Evolutionary conservation across 2,329 filamentous ascomycete species (phyloP), one percentile per base, ranked within the genome.

Genomic region (Beauveria caledonica): DNA sequence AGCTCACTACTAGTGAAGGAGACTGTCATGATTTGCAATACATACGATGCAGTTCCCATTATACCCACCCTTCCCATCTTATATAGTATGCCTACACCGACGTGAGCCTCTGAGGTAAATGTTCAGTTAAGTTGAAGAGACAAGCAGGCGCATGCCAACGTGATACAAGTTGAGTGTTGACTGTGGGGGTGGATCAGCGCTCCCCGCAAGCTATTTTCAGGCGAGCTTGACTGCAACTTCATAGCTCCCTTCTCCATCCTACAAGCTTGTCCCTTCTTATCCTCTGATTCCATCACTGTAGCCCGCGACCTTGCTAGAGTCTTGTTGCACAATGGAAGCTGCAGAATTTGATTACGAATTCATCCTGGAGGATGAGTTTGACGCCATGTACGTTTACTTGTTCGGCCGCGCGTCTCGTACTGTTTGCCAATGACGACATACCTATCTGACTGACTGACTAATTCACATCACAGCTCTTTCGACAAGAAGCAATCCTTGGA

Each of bases 311-410:
- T 27, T 40, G 21, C 27, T n/a, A 17, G 10, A 40, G 9, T n/a
- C 2, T 3, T 10, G 25, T 27, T n/a, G 17, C 25, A 19, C 3
- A 25, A 60, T 60, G 58, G 15, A 50, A 17, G 25, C 49, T 27
- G 49, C 19, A 65, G 71, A 70, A 11, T 63, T 74, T 58, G 71
- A 76, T 58, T 72, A 77, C 64, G 71, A 77, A 62, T 67, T 81
- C 62, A 72, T 81, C 45, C 64, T 73, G 29, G 76, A 80, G 60
- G 77, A 81, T 42, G 81, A 83, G 69, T 83, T 83, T 65, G 80
- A 82, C 67, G 80, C 80, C 49, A 70, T 83, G 80, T 83, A 71
- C 65, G 79, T 74, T 39, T 39, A 36, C 11, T 15, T 13, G 11
- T 27, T n/a, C 10, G 4, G 7, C 13, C 42, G 17, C 39, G 27